A percentile compares a stretch with the other conserved stretches of the same genome.
Conservation (phyloP, 2,329 filamentous ascomycete species). For the Nothopassalora personata region DNA sequence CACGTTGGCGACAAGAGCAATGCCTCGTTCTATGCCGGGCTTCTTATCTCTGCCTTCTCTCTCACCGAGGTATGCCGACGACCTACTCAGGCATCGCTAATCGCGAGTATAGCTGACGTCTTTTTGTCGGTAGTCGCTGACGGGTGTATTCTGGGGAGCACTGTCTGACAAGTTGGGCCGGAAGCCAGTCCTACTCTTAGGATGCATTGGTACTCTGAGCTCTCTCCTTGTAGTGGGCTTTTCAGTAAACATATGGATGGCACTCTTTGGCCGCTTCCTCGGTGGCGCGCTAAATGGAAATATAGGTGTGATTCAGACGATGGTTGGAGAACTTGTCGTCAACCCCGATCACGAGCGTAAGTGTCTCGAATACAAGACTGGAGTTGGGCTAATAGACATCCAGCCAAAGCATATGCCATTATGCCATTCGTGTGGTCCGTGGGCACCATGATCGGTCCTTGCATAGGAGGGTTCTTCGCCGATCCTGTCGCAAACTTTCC, state of each 20-base stretch:
- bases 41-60: conserved; percentile 81
- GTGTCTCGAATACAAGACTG: conserved; percentile 33
- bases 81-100: too few relatives aligned
- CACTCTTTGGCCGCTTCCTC: conserved; percentile 66
- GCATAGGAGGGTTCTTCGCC: conserved; percentile 81
- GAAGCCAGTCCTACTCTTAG: conserved; percentile 77
- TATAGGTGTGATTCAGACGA: conserved; percentile 70
- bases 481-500: conserved; percentile 73
- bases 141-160: conserved; percentile 63
- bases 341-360: conserved; percentile 80
- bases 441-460: conserved; percentile 82
- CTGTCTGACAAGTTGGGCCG: conserved; percentile 77
- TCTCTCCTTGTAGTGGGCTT: conserved; percentile 81
- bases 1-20: conserved; percentile 64
- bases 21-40: conserved; percentile 81
- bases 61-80: conserved; percentile 60
- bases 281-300: conserved; percentile 87
- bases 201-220: conserved; percentile 74
- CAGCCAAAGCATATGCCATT: conserved; percentile 77
- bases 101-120: neutral
- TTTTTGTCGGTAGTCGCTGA: neutral
- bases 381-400: conserved; percentile 6
- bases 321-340: conserved; percentile 82
- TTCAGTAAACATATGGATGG: conserved; percentile 76
- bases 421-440: conserved; percentile 95